Conservation (phyloP, 2,329 filamentous ascomycete species). For the Fusarium pseudoanthophilum region DNA sequence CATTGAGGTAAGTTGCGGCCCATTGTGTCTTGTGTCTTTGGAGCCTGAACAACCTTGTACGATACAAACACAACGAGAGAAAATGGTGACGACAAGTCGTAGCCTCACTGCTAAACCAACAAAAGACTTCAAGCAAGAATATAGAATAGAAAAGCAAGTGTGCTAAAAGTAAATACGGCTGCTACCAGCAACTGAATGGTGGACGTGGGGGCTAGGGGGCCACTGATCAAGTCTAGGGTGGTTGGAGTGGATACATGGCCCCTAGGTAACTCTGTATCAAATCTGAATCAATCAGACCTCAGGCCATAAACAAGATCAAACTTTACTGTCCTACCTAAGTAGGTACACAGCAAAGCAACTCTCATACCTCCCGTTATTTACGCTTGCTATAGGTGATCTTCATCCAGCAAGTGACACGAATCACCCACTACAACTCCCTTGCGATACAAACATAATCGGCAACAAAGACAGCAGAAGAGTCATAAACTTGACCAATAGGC, state of each 20-base stretch:
- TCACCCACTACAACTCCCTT: conserved; percentile 9
- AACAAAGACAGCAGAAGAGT: background rate
- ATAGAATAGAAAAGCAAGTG: background rate
- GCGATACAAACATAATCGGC: conserved; percentile 2
- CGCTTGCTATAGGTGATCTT: background rate
- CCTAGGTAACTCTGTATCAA: background rate
- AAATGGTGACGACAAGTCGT: too few relatives aligned
- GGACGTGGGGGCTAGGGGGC: conserved; percentile 19
- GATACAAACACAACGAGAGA: too few relatives aligned
- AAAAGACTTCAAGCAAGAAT: too few relatives aligned
- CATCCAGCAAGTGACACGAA: conserved; percentile 30
- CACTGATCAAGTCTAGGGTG: background rate
- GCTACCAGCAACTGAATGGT: background rate
- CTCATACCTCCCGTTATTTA: background rate
- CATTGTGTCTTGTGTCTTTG: too few relatives aligned
- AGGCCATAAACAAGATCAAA: conserved; percentile 32
- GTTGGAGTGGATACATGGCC: conserved; percentile 17
- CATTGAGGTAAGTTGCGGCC: too few relatives aligned
- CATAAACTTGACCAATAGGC: background rate
- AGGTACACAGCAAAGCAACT: background rate
- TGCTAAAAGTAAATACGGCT: background rate
- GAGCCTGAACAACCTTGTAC: too few relatives aligned
- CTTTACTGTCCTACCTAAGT: background rate
- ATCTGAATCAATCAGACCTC: conserved; percentile 15
- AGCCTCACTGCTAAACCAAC: too few relatives aligned